phyloP scores from a whole-genome alignment of 805 yeast species.

The Isabelozyma pseudorhagii region DNA sequence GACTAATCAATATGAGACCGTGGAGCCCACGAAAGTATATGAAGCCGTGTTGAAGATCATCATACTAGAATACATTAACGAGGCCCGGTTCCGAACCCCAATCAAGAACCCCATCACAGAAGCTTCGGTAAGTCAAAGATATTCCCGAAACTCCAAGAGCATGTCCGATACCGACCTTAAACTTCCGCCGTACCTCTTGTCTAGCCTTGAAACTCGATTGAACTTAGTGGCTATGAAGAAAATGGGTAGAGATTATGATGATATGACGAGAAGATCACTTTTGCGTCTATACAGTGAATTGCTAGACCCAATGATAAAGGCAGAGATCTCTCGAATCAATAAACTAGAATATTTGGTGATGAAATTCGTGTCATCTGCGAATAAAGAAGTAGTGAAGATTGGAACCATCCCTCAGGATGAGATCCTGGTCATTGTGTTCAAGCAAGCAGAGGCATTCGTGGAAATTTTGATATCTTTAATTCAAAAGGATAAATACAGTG shows the following conservation, averaged over 20 bases:
- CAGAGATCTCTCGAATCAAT: slow-evolving; percentile 26
- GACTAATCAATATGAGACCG: slow-evolving; percentile 14
- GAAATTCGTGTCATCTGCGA: slow-evolving; percentile 51
- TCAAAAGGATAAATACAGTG: slow-evolving; percentile 34
- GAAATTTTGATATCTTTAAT: slow-evolving; percentile 34
- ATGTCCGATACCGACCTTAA: slow-evolving; percentile 26
- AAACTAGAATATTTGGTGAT: slow-evolving; percentile 47
- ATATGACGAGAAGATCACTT: slow-evolving; percentile 53
- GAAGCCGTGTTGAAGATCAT: slow-evolving; percentile 52
- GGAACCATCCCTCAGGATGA: slow-evolving; percentile 27
- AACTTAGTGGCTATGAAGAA: slow-evolving; percentile 46
- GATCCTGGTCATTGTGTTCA: slow-evolving; percentile 29
- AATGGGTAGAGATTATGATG: slow-evolving; percentile 33
- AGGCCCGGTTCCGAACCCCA: slow-evolving; percentile 54
- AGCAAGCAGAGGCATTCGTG: slow-evolving; percentile 35
- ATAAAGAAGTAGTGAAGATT: slow-evolving; percentile 47
- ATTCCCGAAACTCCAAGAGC: slow-evolving; percentile 20
- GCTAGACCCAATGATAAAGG: slow-evolving; percentile 43
- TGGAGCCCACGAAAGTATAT: slow-evolving; percentile 37
- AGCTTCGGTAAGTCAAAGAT: slow-evolving; percentile 1
- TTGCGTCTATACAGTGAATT: slow-evolving; percentile 62
- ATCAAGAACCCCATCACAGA: slow-evolving; percentile 11
- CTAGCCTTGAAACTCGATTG: slow-evolving; percentile 39
- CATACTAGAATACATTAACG: slow-evolving; percentile 58
- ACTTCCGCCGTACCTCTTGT: slow-evolving; percentile 36